Evolutionary conservation across 441 rosid genomes (phyloP).

Genomic region (Sinapis alba): DNA sequence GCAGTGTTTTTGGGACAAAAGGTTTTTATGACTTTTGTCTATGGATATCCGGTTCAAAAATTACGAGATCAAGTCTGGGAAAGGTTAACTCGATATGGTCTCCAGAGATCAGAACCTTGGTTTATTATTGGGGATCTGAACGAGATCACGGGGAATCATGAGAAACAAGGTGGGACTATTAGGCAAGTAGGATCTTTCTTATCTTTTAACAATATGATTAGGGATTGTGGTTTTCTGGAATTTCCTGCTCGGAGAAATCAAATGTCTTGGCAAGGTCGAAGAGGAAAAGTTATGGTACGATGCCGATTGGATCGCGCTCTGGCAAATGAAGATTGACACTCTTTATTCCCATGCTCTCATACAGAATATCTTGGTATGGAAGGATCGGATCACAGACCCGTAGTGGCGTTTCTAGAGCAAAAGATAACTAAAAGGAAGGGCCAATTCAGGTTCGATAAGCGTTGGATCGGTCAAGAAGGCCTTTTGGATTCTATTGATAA

Average conservation of each 20-base stretch:
- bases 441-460: neutral
- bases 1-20: too few species aligned
- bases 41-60: too few species aligned
- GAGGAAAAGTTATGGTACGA: neutral
- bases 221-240: neutral
- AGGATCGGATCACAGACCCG: neutral
- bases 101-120: too few species aligned
- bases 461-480: neutral
- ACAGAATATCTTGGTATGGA: neutral
- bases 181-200: too few species aligned
- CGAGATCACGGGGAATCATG: too few species aligned
- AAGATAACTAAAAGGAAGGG: neutral
- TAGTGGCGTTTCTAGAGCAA: neutral
- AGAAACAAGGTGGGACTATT: too few species aligned
- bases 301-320: neutral
- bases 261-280: neutral
- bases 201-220: neutral
- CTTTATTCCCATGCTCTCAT: neutral
- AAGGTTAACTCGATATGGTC: too few species aligned
- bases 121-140: too few species aligned
- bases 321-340: neutral
- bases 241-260: neutral
- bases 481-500: neutral
- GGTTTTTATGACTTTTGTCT: too few species aligned
- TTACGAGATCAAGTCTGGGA: too few species aligned